Evolutionary conservation across 495 filamentous ascomycete genomes (phyloP), one percentile per base, ranked within the genome.

Genomic region (Amphirosellinia nigrospora): DNA sequence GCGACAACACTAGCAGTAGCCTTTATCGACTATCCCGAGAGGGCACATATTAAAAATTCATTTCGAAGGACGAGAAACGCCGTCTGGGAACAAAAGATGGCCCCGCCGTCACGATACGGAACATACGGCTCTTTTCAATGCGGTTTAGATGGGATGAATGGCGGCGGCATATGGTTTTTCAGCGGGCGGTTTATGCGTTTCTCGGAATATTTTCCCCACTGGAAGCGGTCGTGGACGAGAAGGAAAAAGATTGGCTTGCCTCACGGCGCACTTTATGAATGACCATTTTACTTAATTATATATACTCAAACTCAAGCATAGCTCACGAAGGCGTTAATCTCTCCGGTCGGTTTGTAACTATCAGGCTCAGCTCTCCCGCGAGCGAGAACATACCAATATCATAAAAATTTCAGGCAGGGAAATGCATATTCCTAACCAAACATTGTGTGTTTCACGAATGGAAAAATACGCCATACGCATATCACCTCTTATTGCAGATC

Each of bases 181-280:
- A 52, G 45, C 63, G 48, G 50, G 61, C 67, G 52, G 67, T 70
- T 68, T 60, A 41, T 69, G 46, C 53, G 70, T 66, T 68, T 58
- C 45, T 72, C 71, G 75, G 71, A 71, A 74, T 71, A 39, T 63
- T 63, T 64, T 73, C 21, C 66, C 71, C 68, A 68, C n/a, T 41
- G 58, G 52, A 38, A 43, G 66, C 66, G 70, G 70, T 72, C 43
- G 64, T 55, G 59, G 43, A 59, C 59, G 74, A 69, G 55, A 63
- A 56, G 67, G 70, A 68, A 66, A 69, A 77, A 78, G 73, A 78
- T 70, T 78, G 73, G 76, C 68, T 74, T 69, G 76, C 74, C 76
- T 78, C 76, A 65, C 76, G 76, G 76, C 76, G 69, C 71, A 73
- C 72, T 43, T 60, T 75, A 48, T 32, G 64, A 69, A 64, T 39